Evolutionary conservation across 306 rosid genomes (phyloP).

Genomic region (Begonia masoniana): DNA sequence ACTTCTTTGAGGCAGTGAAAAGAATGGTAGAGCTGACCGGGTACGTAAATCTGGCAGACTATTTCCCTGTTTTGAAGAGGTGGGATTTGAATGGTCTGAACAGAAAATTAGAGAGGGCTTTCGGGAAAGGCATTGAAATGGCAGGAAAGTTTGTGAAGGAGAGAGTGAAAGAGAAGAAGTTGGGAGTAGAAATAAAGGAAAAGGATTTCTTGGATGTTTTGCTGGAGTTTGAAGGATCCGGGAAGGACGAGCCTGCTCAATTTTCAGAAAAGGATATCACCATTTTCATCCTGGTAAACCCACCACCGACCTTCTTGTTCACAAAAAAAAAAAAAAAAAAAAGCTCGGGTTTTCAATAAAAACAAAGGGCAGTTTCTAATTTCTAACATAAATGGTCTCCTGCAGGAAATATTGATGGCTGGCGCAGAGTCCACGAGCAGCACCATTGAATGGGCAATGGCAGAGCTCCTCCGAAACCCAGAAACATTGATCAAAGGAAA

Average conservation of each 20-base stretch:
- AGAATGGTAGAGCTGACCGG: constrained; percentile 43
- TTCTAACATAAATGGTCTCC: no score
- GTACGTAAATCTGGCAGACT: constrained; percentile 24
- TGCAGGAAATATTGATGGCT: no score
- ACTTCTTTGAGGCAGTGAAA: constrained; percentile 30
- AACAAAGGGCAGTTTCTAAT: no score
- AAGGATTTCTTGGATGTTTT: constrained; percentile 46
- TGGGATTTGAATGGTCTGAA: constrained; percentile 37
- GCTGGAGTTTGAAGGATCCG: constrained; percentile 33
- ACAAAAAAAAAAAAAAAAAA: no score
- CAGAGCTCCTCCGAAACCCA: no score
- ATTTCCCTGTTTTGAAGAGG: constrained; percentile 40
- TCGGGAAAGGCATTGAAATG: constrained; percentile 29
- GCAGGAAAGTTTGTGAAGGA: constrained; percentile 31
- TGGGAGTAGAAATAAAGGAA: not conserved
- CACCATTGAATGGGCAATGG: no score
- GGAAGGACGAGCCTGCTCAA: constrained; percentile 16
- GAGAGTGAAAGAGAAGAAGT: constrained; percentile 10
- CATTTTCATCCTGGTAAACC: constrained; percentile 33
- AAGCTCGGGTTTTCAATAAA: no score
- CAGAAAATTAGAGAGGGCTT: constrained; percentile 32
- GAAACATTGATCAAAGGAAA: no score
- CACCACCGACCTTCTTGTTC: no score
- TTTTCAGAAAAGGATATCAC: constrained; percentile 34
- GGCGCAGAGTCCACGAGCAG: no score